Conservation (phyloP, 345 rosid genomes). For the Kandelia obovata region DNA sequence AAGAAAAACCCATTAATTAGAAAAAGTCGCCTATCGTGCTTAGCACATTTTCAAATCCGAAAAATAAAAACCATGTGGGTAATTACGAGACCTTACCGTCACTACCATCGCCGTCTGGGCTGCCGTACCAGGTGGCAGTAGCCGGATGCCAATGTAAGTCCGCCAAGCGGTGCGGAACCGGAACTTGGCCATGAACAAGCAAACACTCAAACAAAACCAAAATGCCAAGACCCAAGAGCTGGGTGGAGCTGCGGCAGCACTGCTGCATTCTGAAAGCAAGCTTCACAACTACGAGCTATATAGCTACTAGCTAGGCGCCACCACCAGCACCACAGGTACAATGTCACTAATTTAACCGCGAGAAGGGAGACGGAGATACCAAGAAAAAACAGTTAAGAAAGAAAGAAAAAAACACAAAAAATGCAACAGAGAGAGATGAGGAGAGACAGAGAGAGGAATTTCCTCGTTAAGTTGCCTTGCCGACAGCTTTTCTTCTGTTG, state of each 20-base stretch:
- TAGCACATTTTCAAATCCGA: neutral
- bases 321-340: neutral
- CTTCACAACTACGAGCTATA: neutral
- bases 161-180: conserved; percentile 22
- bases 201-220: conserved; percentile 18
- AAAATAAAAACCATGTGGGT: neutral
- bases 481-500: conserved; percentile 26
- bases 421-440: neutral
- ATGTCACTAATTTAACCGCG: neutral
- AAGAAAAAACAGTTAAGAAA: conserved; percentile 1
- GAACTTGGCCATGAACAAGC: conserved; percentile 28
- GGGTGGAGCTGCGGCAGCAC: neutral
- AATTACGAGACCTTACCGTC: conserved; percentile 42
- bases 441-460: neutral
- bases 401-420: too few species aligned
- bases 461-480: conserved; percentile 12
- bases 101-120: conserved; percentile 96
- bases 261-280: conserved; percentile 14
- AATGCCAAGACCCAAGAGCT: neutral
- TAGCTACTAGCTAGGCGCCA: neutral
- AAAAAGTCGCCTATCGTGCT: neutral
- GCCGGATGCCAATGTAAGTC: conserved; percentile 72
- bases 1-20: neutral
- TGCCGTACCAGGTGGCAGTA: conserved; percentile 97
- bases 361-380: conserved; percentile 17